Evolutionary conservation across 202 grass and related monocot genomes (phyloP).

Genomic region (Zoysia matrella): DNA sequence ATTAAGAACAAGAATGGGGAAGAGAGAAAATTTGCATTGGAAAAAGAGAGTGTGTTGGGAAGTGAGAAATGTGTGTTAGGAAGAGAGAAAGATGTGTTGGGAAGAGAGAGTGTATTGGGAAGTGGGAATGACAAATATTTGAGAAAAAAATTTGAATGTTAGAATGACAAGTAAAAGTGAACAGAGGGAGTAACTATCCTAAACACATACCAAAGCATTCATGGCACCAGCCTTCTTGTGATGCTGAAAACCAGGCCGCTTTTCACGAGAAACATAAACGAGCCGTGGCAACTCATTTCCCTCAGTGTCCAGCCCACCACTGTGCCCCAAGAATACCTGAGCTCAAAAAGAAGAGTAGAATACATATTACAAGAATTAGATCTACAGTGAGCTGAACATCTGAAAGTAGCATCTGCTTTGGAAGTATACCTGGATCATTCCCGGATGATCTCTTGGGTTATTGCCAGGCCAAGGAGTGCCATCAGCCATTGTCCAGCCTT

Average conservation of each 20-base stretch:
- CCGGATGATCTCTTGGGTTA: constrained; percentile 91
- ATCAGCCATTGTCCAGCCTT: constrained; percentile 98
- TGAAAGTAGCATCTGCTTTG: constrained; percentile 12
- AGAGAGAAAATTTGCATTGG: too few species aligned
- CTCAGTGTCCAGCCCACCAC: constrained; percentile 96
- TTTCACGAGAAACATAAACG: constrained; percentile 99
- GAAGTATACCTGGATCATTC: constrained; percentile 93
- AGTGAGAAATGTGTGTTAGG: too few species aligned
- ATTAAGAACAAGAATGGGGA: too few species aligned
- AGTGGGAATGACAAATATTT: too few species aligned
- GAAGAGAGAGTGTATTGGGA: too few species aligned
- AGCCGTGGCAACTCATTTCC: constrained; percentile 96
- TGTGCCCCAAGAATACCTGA: constrained; percentile 96
- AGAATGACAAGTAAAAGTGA: too few species aligned
- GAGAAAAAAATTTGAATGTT: too few species aligned
- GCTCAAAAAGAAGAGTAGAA: constrained; percentile 35
- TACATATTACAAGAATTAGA: constrained; percentile 16
- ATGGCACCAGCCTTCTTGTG: constrained; percentile 99
- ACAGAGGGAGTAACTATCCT: background rate
- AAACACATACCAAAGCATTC: constrained; percentile 89
- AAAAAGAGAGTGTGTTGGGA: too few species aligned
- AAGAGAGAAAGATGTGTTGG: too few species aligned
- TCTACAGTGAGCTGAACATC: background rate
- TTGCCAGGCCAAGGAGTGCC: constrained; percentile 99
- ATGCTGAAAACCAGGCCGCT: constrained; percentile 97